Evolutionary conservation across 192 early-diverging fungal species (phyloP).

Genomic region (Pecoramyces ruminantium): DNA sequence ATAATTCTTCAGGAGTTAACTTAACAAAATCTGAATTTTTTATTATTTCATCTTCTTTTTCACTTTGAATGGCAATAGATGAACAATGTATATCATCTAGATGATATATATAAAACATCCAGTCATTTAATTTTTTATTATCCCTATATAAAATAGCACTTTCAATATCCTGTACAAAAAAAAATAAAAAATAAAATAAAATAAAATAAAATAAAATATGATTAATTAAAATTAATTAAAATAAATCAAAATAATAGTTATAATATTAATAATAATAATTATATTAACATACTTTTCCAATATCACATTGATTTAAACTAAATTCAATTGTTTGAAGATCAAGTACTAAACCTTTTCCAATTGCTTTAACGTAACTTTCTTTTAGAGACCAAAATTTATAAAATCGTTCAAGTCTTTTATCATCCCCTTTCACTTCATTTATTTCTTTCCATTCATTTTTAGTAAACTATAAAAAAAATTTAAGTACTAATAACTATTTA

Average conservation of each 20-base stretch:
- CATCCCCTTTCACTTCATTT: neutral
- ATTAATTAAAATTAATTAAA: too few species aligned
- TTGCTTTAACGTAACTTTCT: conserved; percentile 34
- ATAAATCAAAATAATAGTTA: neutral
- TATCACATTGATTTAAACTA: neutral
- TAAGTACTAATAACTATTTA: too few species aligned
- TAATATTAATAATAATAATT: neutral
- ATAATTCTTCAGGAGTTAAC: neutral
- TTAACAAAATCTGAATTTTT: neutral
- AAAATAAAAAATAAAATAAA: too few species aligned
- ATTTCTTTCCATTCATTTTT: neutral
- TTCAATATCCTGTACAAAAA: neutral
- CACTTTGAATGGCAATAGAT: neutral
- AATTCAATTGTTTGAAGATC: conserved; percentile 27
- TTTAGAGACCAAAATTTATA: conserved; percentile 34
- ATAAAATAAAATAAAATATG: too few species aligned
- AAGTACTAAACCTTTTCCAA: conserved; percentile 29
- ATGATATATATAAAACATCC: neutral
- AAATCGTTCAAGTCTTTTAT: conserved; percentile 11
- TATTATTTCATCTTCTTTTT: neutral
- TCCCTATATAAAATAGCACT: neutral
- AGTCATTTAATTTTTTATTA: neutral
- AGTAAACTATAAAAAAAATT: neutral
- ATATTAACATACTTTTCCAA: neutral
- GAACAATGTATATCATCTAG: neutral